Evolutionary conservation across 139 green algal species (phyloP), one percentile per base, ranked within the genome.

Genomic region (Closterium sp.): DNA sequence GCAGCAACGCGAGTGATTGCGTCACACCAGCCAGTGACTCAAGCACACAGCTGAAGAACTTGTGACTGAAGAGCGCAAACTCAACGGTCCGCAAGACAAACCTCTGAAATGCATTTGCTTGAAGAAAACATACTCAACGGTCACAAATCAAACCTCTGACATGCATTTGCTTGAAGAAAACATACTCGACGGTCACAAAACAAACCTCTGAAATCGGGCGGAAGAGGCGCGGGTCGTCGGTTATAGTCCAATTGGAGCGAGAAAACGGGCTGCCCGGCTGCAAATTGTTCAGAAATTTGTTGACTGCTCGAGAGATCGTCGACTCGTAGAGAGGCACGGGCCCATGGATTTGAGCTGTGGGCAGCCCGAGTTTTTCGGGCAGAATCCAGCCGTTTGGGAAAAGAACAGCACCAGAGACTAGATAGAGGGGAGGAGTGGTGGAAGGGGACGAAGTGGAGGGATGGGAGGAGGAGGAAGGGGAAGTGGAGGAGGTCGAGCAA

Each of bases 361-460:
- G 30, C 83, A 34, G 83, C 30, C 83, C 83, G 83, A 86, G 83
- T 33, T 86, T 86, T 19, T 86, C 83, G 30, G 30, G n/a, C 83
- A 86, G 83, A 34, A 34, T 33, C 83, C 83, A 86, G 83, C 83
- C 28, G 83, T 86, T 86, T 86, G 83, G 83, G 1, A 86, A 86
- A 23, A 86, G 83, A 32, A 86, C 83, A 33, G 83, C 83, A 19
- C 83, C 83, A 12, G 83, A 86, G 30, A 86, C 83, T 28, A 76
- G 55, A 19, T 19, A 76, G 55, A 76, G 55, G 0, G 16, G 55
- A 4, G 55, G 55, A 25, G 12, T 76, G 55, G 55, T 6, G 55
- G 55, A 76, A 4, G 36, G 6, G 36, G 36, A 6, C 36, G 4
- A 55, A 12, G 36, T 55, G 36, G 36, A 6, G 36, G 4, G 4